phyloP scores from a whole-genome alignment of 1,284 basidiomycete genomes.

The Cryptococcus sp. region DNA sequence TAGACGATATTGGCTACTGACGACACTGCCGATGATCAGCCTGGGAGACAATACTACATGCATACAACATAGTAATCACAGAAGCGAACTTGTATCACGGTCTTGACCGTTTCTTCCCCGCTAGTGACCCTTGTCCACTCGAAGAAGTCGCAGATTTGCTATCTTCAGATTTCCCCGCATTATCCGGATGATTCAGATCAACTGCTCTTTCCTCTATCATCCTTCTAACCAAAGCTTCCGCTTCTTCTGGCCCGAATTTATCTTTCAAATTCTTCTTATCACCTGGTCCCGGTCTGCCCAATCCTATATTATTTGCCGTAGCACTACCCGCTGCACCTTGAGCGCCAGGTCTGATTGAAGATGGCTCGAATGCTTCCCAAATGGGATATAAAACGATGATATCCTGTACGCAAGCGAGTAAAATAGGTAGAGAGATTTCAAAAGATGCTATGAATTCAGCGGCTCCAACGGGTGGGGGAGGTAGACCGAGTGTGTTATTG shows the following conservation, averaged over 20 bases:
- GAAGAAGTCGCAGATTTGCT: neutral
- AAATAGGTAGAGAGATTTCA: conserved; percentile 72
- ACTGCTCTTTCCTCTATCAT: conserved; percentile 66
- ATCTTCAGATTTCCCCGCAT: conserved; percentile 16
- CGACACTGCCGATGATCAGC: too few relatives aligned
- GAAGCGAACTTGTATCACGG: neutral
- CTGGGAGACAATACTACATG: too few relatives aligned
- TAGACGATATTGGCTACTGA: neutral
- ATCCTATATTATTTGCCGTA: conserved; percentile 37
- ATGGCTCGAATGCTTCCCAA: conserved; percentile 65
- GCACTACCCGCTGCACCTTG: neutral
- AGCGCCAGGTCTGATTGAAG: conserved; percentile 4
- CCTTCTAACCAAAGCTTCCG: conserved; percentile 52
- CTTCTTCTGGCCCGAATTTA: conserved; percentile 39
- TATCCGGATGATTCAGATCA: conserved; percentile 57
- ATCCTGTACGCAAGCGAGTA: conserved; percentile 86
- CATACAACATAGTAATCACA: too few relatives aligned
- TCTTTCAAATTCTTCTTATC: conserved; percentile 36
- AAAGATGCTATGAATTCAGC: conserved; percentile 74
- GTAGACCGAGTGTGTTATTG: conserved; percentile 33
- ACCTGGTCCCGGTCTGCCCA: conserved; percentile 15
- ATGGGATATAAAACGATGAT: conserved; percentile 82
- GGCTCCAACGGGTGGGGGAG: conserved; percentile 27
- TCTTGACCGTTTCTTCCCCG: conserved; percentile 2
- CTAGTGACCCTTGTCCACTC: neutral